Evolutionary conservation across 441 rosid genomes (phyloP), one percentile per base, ranked within the genome.

Genomic region (Pelargonium fulgidum): DNA sequence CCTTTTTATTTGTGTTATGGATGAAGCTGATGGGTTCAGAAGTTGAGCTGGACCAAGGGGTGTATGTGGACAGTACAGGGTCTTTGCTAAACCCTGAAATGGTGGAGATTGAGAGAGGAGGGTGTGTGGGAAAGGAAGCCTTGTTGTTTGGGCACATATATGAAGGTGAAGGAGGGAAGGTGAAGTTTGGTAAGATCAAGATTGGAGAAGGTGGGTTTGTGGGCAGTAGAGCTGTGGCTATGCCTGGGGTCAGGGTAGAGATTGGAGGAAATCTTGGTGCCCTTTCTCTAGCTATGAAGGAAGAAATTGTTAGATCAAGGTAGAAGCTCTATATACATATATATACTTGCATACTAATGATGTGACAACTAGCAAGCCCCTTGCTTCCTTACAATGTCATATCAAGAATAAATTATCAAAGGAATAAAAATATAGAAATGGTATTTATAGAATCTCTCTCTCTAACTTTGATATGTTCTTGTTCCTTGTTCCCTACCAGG

Each of bases 241-340:
- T 86, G 91, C 93, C 93, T 0, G 89, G 89, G 0, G 89, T 82
- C 3, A 73, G n/a, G 29, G 86, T 85, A 52, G 91, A 88, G 71
- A 75, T 58, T 66, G 91, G 89, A 19, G 91, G 83, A 1, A 68
- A 65, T 68, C 82, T 88, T 4, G 11, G 75, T 58, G 83, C 87
- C 5, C 79, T 88, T 2, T 78, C 88, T 3, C 80, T 86, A 41
- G 86, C 91, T 50, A 82, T 88, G 91, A 88, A 88, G 75, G 83
- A 73, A 65, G 87, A 86, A 79, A 54, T 78, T 56, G 67, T 88
- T 4, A 80, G 78, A 75, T 74, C 70, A 8, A 70, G 59, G 17
- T 76, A 17, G 17, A 54, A 17, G 7, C 59, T 45, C 50, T 45
- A 7, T 36, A 7, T 36, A 7, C 6, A 36, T 36, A 36, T 7